Evolutionary conservation across 2,329 filamentous ascomycete genomes (phyloP).

Genomic region (Verticillium nonalfalfae): DNA sequence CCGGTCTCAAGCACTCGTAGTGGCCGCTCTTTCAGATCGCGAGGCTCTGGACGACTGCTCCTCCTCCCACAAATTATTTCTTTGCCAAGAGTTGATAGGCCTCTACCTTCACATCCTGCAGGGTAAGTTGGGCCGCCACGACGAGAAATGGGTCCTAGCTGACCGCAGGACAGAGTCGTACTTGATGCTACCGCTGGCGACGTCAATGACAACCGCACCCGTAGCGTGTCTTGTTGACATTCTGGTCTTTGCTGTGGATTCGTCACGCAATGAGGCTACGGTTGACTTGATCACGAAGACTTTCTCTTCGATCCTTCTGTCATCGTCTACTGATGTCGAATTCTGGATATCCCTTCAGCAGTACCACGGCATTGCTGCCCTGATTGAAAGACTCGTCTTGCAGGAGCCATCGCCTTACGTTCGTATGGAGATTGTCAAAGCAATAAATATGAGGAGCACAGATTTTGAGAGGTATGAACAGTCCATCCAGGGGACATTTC

Average conservation of each 20-base stretch:
- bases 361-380: slow-evolving; percentile 15
- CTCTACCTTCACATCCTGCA: slow-evolving; percentile 48
- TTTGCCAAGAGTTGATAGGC: slow-evolving; percentile 50
- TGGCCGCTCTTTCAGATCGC: slow-evolving; percentile 25
- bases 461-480: slow-evolving; percentile 10
- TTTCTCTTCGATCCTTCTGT: slow-evolving; percentile 32
- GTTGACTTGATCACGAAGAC: slow-evolving; percentile 19
- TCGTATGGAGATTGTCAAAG: slow-evolving; percentile 25
- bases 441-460: slow-evolving; percentile 22
- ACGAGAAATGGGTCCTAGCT: slow-evolving; percentile 5
- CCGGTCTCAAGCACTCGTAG: slow-evolving; percentile 47
- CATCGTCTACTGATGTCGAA: slow-evolving; percentile 25
- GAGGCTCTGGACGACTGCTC: slow-evolving; percentile 14
- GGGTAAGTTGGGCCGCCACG: slow-evolving; percentile 29
- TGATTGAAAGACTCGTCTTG: slow-evolving; percentile 29
- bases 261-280: slow-evolving; percentile 3
- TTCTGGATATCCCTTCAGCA: slow-evolving; percentile 32
- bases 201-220: slow-evolving; percentile 8
- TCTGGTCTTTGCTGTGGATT: slow-evolving; percentile 12
- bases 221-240: slow-evolving; percentile 24
- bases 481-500: slow-evolving; percentile 6
- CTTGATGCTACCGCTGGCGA: background rate
- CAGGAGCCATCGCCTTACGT: slow-evolving; percentile 25
- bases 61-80: slow-evolving; percentile 36
- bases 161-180: slow-evolving; percentile 16